Conservation (phyloP, 169 alveolate species). For the Plasmodium gonderi region DNA sequence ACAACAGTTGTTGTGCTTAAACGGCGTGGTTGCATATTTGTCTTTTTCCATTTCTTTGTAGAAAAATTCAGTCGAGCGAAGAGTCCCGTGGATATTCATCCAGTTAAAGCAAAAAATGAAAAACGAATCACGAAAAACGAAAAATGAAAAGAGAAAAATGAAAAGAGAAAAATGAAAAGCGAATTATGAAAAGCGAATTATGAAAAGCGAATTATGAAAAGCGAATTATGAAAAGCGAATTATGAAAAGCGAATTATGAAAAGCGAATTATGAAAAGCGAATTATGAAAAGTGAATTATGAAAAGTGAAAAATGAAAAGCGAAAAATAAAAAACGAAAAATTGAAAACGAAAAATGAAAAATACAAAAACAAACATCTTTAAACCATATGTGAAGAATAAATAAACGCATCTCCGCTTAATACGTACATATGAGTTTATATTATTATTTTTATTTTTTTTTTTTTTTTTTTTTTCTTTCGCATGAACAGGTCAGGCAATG, state of each 20-base stretch:
- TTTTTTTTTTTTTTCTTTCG: constrained; percentile 26
- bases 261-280: no score
- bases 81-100: constrained; percentile 65
- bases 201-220: no score
- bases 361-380: background rate
- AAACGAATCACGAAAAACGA: background rate
- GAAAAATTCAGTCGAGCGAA: constrained; percentile 1
- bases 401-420: background rate
- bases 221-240: background rate
- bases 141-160: background rate
- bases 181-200: no score
- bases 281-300: background rate
- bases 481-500: constrained; percentile 62
- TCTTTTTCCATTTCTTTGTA: background rate
- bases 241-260: no score
- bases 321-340: background rate
- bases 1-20: no score
- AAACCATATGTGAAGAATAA: background rate
- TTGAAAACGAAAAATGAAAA: background rate
- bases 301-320: no score
- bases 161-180: background rate
- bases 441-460: background rate
- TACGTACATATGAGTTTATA: background rate
- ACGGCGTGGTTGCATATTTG: background rate
- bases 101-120: constrained; percentile 45